Base-by-base conservation (phyloP, 192 early-diverging fungal genomes). In the Obelidium mucronatum region DNA sequence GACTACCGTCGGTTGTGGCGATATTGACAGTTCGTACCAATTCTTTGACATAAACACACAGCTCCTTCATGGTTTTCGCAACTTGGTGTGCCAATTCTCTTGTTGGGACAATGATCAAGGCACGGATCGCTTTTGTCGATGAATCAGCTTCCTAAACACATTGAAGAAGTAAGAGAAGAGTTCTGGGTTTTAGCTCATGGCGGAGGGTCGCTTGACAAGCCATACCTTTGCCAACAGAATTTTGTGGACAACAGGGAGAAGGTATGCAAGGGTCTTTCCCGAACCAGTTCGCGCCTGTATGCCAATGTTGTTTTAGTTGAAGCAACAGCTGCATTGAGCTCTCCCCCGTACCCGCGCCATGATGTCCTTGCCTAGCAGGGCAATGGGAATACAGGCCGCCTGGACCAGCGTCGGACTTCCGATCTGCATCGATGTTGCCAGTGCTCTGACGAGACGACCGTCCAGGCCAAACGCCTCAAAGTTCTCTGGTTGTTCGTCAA, bases 201-300 rank as follows among this genome's bases (percentile, higher is more conserved):
- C n/a, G n/a, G n/a, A n/a, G n/a, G n/a, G n/a, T n/a, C n/a, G n/a
- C n/a, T n/a, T n/a, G n/a, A n/a, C n/a, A n/a, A n/a, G n/a, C 34
- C 17, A 28, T 28, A 75, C 83, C 89, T 96, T 96, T 37, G 80
- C 77, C 5, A 81, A 64, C 40, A 99, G 82, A 26, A 99, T 94
- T 80, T 95, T 95, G 85, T 98, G 95, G 31, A 98, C 79, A 22
- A 98, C 81, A 0, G 97, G 96, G 30, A 98, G 78, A 61, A 91
- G 90, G 82, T 96, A 99, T 2, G 97, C 97, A 22, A 95, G 94
- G 4, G 97, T 98, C 83, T 99, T 99, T 74, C 97, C 97, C 31
- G 92, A 94, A 34, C 97, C 97, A 0, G 96, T 99, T 55, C 94
- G 87, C 28, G 97, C 96, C 72, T 74, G 33, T 2, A 56, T 17